Evolutionary conservation across 345 rosid species (phyloP).

Genomic region (Salix purpurea): DNA sequence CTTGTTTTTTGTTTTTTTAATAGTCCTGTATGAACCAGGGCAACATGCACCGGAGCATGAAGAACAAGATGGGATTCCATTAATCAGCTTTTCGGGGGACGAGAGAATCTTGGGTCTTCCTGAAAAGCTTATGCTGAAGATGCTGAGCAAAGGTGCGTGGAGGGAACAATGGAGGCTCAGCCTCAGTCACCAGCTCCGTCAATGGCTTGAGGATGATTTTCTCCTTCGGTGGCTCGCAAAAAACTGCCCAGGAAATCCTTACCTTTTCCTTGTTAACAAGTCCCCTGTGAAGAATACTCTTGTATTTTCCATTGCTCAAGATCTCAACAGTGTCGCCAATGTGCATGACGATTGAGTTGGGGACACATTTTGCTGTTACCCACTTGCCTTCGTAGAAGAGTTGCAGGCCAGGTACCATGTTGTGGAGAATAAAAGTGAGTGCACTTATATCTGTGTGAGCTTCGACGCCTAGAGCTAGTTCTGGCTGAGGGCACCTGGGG

Average conservation of each 20-base stretch:
- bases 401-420: constrained; percentile 96
- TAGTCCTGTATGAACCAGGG: not conserved
- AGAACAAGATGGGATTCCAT: not conserved
- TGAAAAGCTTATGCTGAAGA: constrained; percentile 72
- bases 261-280: constrained; percentile 93
- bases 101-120: constrained; percentile 42
- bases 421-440: constrained; percentile 93
- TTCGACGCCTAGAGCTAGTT: constrained; percentile 94
- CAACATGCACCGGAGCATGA: not conserved
- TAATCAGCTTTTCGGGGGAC: not conserved
- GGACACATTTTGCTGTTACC: constrained; percentile 88
- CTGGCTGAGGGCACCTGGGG: constrained; percentile 95
- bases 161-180: constrained; percentile 71
- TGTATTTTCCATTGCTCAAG: constrained; percentile 84
- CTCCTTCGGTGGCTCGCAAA: constrained; percentile 94
- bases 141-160: constrained; percentile 92
- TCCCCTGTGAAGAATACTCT: constrained; percentile 91
- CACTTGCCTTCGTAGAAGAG: constrained; percentile 77
- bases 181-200: constrained; percentile 56
- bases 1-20: too few species aligned
- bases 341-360: constrained; percentile 90
- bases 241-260: constrained; percentile 94
- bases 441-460: constrained; percentile 94
- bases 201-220: constrained; percentile 83
- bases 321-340: constrained; percentile 90